Conservation (phyloP, 768 basidiomycete genomes). For the Suillus paluster region DNA sequence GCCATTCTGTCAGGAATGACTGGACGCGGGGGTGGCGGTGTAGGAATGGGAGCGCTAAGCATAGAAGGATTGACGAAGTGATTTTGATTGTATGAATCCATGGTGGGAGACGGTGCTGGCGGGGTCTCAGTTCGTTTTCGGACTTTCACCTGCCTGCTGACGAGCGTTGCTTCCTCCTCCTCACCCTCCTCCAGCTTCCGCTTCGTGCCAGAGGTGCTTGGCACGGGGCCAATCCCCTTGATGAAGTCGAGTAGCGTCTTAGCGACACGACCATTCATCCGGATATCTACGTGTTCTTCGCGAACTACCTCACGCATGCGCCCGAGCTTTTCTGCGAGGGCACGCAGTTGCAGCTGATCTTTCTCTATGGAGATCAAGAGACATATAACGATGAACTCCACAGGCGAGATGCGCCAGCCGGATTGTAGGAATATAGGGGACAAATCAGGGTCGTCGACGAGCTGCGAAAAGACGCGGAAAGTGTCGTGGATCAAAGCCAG, state of each 20-base stretch:
- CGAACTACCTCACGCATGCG: constrained; percentile 63
- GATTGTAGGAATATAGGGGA: constrained; percentile 43
- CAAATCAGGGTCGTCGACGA: constrained; percentile 45
- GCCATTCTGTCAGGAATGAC: constrained; percentile 21
- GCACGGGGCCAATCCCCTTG: constrained; percentile 24
- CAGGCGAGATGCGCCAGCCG: constrained; percentile 60
- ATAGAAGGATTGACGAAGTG: not conserved
- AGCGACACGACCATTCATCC: constrained; percentile 62
- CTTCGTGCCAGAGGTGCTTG: constrained; percentile 10
- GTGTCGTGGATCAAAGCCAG: constrained; percentile 41
- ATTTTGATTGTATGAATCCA: not conserved
- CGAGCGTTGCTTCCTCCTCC: constrained; percentile 9
- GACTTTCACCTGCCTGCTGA: constrained; percentile 20
- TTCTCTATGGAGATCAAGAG: constrained; percentile 59
- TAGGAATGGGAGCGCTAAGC: not conserved
- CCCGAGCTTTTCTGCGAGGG: constrained; percentile 49
- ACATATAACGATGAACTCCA: constrained; percentile 66
- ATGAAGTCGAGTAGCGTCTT: constrained; percentile 62
- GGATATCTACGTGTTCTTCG: constrained; percentile 60
- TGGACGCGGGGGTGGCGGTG: constrained; percentile 17
- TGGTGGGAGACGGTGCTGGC: not conserved
- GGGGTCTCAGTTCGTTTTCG: constrained; percentile 8
- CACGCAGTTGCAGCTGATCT: constrained; percentile 38
- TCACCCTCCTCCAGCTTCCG: constrained; percentile 29
- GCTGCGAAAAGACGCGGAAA: constrained; percentile 49